A percentile compares a stretch with the other conserved stretches of the same genome.
These are phyloP conservation scores for Xylaria cubensis DNA, from an alignment of 495 filamentous ascomycete genomes.

Conservation along the genomic window DNA sequence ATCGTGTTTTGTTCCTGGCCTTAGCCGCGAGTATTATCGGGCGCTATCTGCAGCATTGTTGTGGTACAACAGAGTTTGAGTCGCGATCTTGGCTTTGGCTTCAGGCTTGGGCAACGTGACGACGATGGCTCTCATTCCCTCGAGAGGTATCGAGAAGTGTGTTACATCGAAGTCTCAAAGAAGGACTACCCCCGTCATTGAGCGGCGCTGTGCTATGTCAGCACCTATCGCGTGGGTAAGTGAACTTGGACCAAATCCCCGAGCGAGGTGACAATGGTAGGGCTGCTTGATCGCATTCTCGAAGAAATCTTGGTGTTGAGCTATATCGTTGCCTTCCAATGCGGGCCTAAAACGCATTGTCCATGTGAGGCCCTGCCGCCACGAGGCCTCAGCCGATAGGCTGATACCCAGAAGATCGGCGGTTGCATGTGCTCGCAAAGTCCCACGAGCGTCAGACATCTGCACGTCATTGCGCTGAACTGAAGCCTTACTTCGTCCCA, in stretches of 20 bases:
- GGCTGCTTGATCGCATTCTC: not conserved
- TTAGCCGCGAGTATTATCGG: not conserved
- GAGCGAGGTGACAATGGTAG: not conserved
- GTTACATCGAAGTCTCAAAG: constrained; percentile 8
- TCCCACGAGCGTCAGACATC: constrained; percentile 4
- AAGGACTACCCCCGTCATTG: not conserved
- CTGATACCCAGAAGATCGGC: not conserved
- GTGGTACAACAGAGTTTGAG: constrained; percentile 1
- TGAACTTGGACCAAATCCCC: not conserved
- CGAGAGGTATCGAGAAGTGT: not conserved
- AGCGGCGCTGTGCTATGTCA: not conserved
- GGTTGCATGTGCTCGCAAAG: constrained; percentile 8
- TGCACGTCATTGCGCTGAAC: constrained; percentile 21
- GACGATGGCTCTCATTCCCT: not conserved
- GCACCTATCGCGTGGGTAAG: not conserved
- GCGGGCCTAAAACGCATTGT: not conserved
- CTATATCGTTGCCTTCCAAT: constrained; percentile 10
- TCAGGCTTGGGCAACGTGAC: not conserved
- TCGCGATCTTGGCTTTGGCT: not conserved
- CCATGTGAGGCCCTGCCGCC: constrained; percentile 15
- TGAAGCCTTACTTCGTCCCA: constrained; percentile 8
- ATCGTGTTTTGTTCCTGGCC: not conserved
- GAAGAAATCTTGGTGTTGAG: constrained; percentile 14
- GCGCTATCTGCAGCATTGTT: not conserved
- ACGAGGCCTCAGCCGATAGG: constrained; percentile 22